Percentiles rank a stretch among this genome's conserved stretches.
Evolutionary conservation across 2,329 filamentous ascomycete species (phyloP).

Genomic region (Alternaria tenuissima): DNA sequence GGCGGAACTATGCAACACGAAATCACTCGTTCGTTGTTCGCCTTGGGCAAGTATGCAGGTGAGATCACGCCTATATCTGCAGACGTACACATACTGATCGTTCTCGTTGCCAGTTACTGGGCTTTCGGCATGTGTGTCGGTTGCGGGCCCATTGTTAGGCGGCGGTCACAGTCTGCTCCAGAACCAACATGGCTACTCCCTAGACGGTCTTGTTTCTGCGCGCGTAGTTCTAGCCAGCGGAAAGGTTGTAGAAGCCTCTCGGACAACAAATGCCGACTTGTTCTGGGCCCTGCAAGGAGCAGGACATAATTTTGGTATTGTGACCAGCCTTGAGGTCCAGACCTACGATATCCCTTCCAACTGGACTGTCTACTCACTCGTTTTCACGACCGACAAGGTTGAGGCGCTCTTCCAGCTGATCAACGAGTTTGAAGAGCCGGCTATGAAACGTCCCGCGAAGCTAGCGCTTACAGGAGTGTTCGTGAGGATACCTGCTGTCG

Average conservation of each 20-base stretch:
- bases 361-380: constrained; percentile 20
- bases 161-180: constrained; percentile 65
- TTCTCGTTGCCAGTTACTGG: constrained; percentile 21
- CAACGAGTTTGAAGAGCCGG: constrained; percentile 25
- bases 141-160: constrained; percentile 65
- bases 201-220: constrained; percentile 42
- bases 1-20: constrained; percentile 39
- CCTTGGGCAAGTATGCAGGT: constrained; percentile 44
- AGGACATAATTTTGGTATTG: constrained; percentile 51
- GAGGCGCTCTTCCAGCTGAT: constrained; percentile 45
- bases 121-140: constrained; percentile 50
- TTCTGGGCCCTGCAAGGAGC: constrained; percentile 53
- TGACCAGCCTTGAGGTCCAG: constrained; percentile 49
- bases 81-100: neutral
- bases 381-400: constrained; percentile 33
- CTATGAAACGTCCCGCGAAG: constrained; percentile 10
- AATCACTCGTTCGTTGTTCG: constrained; percentile 34
- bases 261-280: constrained; percentile 42
- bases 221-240: constrained; percentile 42
- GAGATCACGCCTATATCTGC: constrained; percentile 1
- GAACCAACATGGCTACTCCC: constrained; percentile 51
- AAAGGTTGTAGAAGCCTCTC: constrained; percentile 39
- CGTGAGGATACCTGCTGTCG: constrained; percentile 18
- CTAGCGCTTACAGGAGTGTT: constrained; percentile 22
- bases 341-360: constrained; percentile 19